A percentile compares a stretch with the other conserved stretches of the same genome.
Evolutionary conservation across 2,329 filamentous ascomycete genomes (phyloP).

Genomic region (Drechslerella coelobrocha): DNA sequence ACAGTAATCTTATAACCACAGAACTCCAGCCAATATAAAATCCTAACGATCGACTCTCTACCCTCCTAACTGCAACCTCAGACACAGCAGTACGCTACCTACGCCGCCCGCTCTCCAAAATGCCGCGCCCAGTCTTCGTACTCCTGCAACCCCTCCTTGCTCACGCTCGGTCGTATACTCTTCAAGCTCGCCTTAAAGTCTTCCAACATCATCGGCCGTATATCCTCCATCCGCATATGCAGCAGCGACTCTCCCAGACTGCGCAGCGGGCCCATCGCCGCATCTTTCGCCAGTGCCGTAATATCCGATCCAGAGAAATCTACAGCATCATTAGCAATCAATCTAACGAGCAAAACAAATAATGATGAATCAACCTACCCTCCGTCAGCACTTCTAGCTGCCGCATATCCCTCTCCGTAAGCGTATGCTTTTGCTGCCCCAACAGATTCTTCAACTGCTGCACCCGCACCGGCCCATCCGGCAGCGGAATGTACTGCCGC

Average conservation of each 20-base stretch:
- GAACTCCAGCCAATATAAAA: constrained; percentile 22
- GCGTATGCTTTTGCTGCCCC: constrained; percentile 82
- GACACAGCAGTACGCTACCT: constrained; percentile 65
- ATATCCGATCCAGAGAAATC: constrained; percentile 98
- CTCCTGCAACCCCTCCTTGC: constrained; percentile 79
- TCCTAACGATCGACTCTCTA: constrained; percentile 5
- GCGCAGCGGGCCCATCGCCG: constrained; percentile 92
- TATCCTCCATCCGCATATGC: constrained; percentile 91
- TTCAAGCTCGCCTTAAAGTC: constrained; percentile 85
- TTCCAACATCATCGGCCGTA: constrained; percentile 78
- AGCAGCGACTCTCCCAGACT: constrained; percentile 88
- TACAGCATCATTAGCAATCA: constrained; percentile 58
- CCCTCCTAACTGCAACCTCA: neutral
- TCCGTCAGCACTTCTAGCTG: constrained; percentile 80
- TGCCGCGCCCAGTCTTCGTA: constrained; percentile 94
- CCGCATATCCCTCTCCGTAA: constrained; percentile 75
- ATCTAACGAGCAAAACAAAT: neutral
- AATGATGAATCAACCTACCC: constrained; percentile 63
- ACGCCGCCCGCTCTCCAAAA: constrained; percentile 76
- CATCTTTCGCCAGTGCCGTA: constrained; percentile 94
- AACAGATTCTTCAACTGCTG: constrained; percentile 80
- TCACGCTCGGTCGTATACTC: constrained; percentile 89
- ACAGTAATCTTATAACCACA: too few relatives aligned
- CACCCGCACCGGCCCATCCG: constrained; percentile 80
- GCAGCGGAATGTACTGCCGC: constrained; percentile 93